Conservation (phyloP, 768 basidiomycete genomes). For the Boletus coccyginus region DNA sequence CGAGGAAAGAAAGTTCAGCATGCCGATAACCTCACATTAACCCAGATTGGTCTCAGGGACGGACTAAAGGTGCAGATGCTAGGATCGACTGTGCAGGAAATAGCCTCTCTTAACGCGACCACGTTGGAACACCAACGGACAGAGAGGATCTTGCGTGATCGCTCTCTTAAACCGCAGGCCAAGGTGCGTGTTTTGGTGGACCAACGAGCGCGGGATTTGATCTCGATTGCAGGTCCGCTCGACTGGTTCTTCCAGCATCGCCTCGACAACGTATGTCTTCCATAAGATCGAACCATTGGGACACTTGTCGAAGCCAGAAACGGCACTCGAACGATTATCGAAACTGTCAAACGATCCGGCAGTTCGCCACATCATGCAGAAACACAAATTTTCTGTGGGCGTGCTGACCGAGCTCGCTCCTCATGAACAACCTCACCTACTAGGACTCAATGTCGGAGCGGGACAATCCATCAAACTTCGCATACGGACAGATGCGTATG, state of each 20-base stretch:
- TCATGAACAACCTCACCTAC: conserved; percentile 66
- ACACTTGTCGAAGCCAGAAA: conserved; percentile 61
- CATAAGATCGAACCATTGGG: conserved; percentile 59
- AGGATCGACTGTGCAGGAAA: conserved; percentile 59
- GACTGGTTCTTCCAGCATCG: conserved; percentile 40
- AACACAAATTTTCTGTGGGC: conserved; percentile 65
- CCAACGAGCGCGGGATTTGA: neutral
- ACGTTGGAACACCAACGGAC: conserved; percentile 58
- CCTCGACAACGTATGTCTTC: conserved; percentile 54
- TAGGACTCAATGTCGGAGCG: conserved; percentile 64
- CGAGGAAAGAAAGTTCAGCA: conserved; percentile 55
- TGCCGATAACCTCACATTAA: conserved; percentile 31
- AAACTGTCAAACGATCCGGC: conserved; percentile 69
- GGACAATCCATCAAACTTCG: conserved; percentile 68
- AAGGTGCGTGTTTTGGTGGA: conserved; percentile 43
- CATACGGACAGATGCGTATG: conserved; percentile 65
- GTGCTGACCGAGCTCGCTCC: conserved; percentile 76
- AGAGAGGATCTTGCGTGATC: conserved; percentile 57
- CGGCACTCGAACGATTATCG: conserved; percentile 52
- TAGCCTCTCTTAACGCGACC: conserved; percentile 49
- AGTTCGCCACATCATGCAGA: conserved; percentile 66
- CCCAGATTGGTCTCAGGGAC: conserved; percentile 56
- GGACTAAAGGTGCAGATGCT: conserved; percentile 70
- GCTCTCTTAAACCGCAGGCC: conserved; percentile 52
- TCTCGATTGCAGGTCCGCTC: conserved; percentile 49